Base-by-base conservation (phyloP, 2,329 filamentous ascomycete species). In the Xylariaceae sp. region DNA sequence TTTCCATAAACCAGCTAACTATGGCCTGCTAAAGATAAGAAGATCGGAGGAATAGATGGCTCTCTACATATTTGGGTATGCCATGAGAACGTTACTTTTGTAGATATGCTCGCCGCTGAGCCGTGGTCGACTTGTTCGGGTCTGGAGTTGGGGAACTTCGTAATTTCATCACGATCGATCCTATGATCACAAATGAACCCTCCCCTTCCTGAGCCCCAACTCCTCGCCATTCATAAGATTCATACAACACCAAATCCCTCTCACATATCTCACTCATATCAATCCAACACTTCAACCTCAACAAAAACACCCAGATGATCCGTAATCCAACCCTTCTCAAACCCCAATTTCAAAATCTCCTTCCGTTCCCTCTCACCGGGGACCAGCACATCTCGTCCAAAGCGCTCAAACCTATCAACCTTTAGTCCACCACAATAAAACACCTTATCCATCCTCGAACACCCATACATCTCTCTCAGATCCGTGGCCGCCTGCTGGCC, bases 361-460 rank as follows among this genome's bases (percentile, higher is more conserved):
- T 69, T 58, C 43, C 63, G 56, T 31, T 73, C 67, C 33, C 56
- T 50, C 7, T 70, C 63, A 28, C 76, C 73, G 11, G 67, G 65
- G 0, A 81, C 68, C 62, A 72, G 73, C 0, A 81, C 71, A 44
- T 74, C 79, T n/a, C 69, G 66, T 0, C 81, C 81, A 51, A 83
- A 78, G 41, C 74, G 71, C 53, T 76, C 73, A 50, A 83, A 78
- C 1, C 56, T 55, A 14, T 53, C 58, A 14, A 75, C 45, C 28
- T 43, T 46, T 3, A 71, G 44, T 1, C 55, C 44, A 7, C 79
- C 79, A 28, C 71, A 71, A 60, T 75, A 79, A 31, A 77, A 72
- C 11, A 83, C 74, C 69, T 73, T 84, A 53, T 84, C 82, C 81
- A 84, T 83, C 5, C 82, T 71, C 53, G 71, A 76, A 52, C 75